phyloP scores from a whole-genome alignment of 768 basidiomycete species.

The Lactarius sanguifluus region DNA sequence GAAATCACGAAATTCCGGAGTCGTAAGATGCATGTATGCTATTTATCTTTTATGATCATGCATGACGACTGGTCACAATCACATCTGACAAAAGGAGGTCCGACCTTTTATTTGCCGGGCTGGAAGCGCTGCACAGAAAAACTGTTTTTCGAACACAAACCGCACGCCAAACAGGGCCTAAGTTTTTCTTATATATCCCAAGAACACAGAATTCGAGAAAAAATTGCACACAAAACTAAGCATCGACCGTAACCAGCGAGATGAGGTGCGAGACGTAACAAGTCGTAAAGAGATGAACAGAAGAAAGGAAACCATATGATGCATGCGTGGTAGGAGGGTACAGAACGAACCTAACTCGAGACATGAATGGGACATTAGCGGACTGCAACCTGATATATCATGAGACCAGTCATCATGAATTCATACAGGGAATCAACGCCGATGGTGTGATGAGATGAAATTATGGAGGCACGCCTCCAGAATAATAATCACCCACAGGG shows the following conservation, averaged over 20 bases:
- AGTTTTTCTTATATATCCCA: neutral
- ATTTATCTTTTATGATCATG: too few species aligned
- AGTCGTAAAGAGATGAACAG: slow-evolving; percentile 19
- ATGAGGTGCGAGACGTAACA: slow-evolving; percentile 19
- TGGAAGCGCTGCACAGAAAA: neutral
- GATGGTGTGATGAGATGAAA: slow-evolving; percentile 3
- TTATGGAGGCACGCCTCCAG: slow-evolving; percentile 22
- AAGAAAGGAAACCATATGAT: slow-evolving; percentile 3
- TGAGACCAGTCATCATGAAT: slow-evolving; percentile 25
- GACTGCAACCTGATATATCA: slow-evolving; percentile 25
- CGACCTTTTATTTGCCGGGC: too few species aligned
- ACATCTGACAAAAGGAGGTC: too few species aligned
- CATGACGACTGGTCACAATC: too few species aligned
- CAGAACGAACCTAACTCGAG: slow-evolving; percentile 1
- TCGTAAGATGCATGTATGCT: neutral
- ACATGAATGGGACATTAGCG: slow-evolving; percentile 16
- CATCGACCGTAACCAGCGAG: slow-evolving; percentile 28
- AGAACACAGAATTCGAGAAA: slow-evolving; percentile 3
- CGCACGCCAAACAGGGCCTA: neutral
- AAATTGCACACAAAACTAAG: slow-evolving; percentile 11
- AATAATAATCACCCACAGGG: slow-evolving; percentile 21
- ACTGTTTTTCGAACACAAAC: neutral
- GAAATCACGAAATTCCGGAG: neutral
- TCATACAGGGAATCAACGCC: slow-evolving; percentile 28
- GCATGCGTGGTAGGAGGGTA: slow-evolving; percentile 10